Conservation (phyloP, 192 early-diverging fungal species). For the Chytriomyces hyalinus region DNA sequence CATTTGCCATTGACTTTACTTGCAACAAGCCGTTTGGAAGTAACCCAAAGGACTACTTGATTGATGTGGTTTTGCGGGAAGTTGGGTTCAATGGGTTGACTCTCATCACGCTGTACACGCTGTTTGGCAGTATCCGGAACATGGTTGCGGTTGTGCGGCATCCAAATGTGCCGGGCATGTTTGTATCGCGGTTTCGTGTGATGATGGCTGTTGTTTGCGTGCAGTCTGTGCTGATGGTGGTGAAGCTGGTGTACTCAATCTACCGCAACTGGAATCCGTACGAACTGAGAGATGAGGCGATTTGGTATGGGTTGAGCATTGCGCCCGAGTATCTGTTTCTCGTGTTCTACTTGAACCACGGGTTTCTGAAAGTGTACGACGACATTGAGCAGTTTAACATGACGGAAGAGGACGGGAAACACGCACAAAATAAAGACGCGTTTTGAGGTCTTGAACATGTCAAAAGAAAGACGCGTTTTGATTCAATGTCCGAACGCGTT, state of each 20-base stretch:
- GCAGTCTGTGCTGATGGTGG: conserved; percentile 23
- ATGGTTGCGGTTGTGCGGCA: neutral
- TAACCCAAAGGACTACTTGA: conserved; percentile 12
- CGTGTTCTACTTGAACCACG: neutral
- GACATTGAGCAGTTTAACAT: neutral
- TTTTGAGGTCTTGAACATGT: too few relatives aligned
- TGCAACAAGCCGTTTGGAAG: conserved; percentile 20
- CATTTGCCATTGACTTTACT: conserved; percentile 26
- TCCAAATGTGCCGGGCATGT: neutral
- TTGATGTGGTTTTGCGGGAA: conserved; percentile 10
- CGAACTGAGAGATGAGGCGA: conserved; percentile 2
- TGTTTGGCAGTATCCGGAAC: conserved; percentile 15
- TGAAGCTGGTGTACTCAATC: conserved; percentile 8
- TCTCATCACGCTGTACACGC: conserved; percentile 18
- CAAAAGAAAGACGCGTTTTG: too few relatives aligned
- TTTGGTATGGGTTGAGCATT: conserved; percentile 20
- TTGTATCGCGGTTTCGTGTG: neutral
- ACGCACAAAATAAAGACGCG: too few relatives aligned
- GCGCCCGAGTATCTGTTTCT: conserved; percentile 8
- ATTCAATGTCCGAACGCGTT: too few relatives aligned
- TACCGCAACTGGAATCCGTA: conserved; percentile 29
- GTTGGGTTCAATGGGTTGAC: conserved; percentile 30
- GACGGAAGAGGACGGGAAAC: too few relatives aligned
- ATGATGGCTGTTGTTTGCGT: conserved; percentile 5
- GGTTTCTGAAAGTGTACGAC: conserved; percentile 11